phyloP scores from a whole-genome alignment of 176 grass and related monocot genomes.

The Oryza meridionalis region DNA sequence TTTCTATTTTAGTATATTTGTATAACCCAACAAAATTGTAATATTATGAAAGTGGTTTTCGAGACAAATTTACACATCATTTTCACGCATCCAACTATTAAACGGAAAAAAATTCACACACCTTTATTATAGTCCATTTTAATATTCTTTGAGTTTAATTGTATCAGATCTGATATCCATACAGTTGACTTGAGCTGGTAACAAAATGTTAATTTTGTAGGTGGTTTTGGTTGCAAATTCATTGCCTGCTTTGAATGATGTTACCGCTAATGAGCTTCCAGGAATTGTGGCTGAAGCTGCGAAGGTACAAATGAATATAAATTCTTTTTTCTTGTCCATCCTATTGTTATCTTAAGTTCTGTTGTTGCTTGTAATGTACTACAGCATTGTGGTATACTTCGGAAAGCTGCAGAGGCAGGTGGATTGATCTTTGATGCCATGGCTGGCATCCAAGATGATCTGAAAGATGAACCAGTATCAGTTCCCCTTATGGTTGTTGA shows the following conservation, averaged over 20 bases:
- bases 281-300: conserved; percentile 96
- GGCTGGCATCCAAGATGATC: conserved; percentile 78
- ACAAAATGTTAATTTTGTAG: conserved; percentile 51
- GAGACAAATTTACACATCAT: neutral
- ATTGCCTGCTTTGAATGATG: conserved; percentile 87
- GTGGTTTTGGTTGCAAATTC: conserved; percentile 97
- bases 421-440: conserved; percentile 93
- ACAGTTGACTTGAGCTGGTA: conserved; percentile 1
- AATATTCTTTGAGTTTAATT: conserved; percentile 6
- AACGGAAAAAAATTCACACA: neutral
- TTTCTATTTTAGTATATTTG: neutral
- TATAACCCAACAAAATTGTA: neutral
- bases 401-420: conserved; percentile 93
- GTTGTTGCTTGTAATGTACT: conserved; percentile 21
- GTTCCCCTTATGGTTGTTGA: conserved; percentile 91
- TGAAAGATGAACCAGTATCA: conserved; percentile 60
- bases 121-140: neutral
- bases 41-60: neutral
- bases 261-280: conserved; percentile 93
- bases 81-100: neutral
- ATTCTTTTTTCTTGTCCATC: conserved; percentile 1
- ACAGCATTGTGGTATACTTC: conserved; percentile 87
- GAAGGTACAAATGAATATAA: conserved; percentile 60
- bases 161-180: conserved; percentile 1
- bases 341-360: conserved; percentile 29